Conservation (phyloP, 169 alveolate species). For the Ichthyophthirius multifiliis region DNA sequence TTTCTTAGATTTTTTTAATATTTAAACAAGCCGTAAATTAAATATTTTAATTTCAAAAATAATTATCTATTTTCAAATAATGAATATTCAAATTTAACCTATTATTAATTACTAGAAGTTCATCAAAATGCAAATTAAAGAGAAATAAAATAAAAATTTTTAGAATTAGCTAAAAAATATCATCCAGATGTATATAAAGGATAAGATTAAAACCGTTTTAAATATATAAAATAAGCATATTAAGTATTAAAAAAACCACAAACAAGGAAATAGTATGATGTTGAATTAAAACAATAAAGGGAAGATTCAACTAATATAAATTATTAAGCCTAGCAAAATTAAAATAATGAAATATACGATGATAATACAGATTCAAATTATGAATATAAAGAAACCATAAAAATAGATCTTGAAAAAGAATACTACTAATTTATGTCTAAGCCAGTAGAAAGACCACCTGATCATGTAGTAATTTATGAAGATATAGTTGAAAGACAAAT, state of each 20-base stretch:
- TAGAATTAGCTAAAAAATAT: conserved; percentile 55
- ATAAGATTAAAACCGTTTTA: conserved; percentile 51
- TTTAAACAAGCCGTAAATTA: no score
- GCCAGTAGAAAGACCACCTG: neutral
- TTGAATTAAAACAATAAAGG: conserved; percentile 9
- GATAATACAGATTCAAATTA: neutral
- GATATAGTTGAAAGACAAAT: conserved; percentile 1
- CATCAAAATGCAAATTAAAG: conserved; percentile 33
- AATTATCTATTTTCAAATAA: no score
- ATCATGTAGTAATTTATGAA: neutral
- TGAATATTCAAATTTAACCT: conserved; percentile 31
- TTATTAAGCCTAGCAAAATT: neutral
- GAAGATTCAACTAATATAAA: no score
- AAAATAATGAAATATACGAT: neutral
- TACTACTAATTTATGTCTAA: neutral
- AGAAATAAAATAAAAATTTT: conserved; percentile 40
- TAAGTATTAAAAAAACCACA: conserved; percentile 54
- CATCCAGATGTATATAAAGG: conserved; percentile 72
- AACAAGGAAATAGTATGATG: conserved; percentile 54
- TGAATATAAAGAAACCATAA: neutral
- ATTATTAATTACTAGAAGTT: conserved; percentile 50
- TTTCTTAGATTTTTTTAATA: no score
- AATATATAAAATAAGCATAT: conserved; percentile 51
- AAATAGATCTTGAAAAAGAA: neutral
- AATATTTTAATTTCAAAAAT: no score